Evolutionary conservation across 495 filamentous ascomycete genomes (phyloP), one percentile per base, ranked within the genome.

Genomic region (Lasiosphaeria hispida): DNA sequence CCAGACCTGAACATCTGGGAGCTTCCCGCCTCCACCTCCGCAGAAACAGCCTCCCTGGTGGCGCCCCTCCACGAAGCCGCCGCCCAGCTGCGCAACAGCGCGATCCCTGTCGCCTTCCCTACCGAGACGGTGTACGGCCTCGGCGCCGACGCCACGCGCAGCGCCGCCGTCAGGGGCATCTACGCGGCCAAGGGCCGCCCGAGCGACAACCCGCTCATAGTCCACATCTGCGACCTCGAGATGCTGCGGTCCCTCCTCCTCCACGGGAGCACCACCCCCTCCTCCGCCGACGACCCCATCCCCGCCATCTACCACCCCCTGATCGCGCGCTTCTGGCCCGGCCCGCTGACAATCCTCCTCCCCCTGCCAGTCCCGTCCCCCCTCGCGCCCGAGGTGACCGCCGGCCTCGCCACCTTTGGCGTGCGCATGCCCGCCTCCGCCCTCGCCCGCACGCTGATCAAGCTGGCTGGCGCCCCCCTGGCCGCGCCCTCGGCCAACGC

Each of bases 61-160:
- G 35, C 62, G 2, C 57, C 71, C 15, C 65, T 87, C 55, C 65
- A 50, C 42, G 66, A 76, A 34, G 89, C 89, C 6, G 88, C 86
- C 10, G 49, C 76, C 10, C 75, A 81, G 57, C 78, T 96, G 36
- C 83, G 73, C 33, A 77, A 76, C 33, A 83, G 82, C 57, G 78
- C 88, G 68, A 76, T 82, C 23, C 92, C 92, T 14, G 89, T 99
- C 41, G 95, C 90, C 8, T 99, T 99, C 69, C 95, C 94, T 5
- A 99, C 95, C 0, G 94, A 99, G 74, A 99, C 94, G 6, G 94
- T 99, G 9, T 99, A 99, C 71, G 94, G 94, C 2, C 80, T 99
- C 11, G 94, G 92, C 48, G 94, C 93, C 15, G 94, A 97, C 76
- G 95, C 94, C 6, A 97, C 92, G 33, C 82, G 88, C 65, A 87